These are phyloP conservation scores for Botryosphaeria dothidea DNA, from an alignment of 2,329 filamentous ascomycete genomes.

Conservation along the genomic window DNA sequence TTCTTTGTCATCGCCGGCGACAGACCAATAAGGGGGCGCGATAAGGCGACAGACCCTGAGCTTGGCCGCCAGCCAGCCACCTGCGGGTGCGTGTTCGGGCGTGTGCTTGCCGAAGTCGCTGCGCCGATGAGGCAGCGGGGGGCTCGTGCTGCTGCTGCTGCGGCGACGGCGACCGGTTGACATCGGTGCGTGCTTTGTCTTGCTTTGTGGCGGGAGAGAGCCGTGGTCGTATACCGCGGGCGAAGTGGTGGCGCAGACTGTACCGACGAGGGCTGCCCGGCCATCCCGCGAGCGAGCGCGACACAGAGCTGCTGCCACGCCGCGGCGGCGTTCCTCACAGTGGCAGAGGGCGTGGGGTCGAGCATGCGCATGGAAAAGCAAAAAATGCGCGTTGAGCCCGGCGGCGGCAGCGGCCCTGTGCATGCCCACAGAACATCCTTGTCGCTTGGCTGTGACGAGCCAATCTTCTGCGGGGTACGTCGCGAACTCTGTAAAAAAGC, in stretches of 20 bases:
- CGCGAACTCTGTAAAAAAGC: conserved; percentile 13
- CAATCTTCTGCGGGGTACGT: conserved; percentile 14
- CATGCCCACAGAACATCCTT: too few species aligned
- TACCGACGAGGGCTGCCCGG: too few species aligned
- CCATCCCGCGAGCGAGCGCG: too few species aligned
- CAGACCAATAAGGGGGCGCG: conserved; percentile 6
- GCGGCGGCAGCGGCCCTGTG: not conserved
- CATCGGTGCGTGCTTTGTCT: not conserved
- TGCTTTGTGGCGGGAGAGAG: not conserved
- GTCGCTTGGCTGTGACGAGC: conserved; percentile 13
- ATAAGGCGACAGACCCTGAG: conserved; percentile 6
- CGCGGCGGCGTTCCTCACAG: not conserved
- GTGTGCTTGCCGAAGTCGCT: conserved; percentile 14
- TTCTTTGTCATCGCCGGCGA: conserved; percentile 12
- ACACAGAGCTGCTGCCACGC: not conserved
- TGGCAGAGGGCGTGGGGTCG: conserved; percentile 5
- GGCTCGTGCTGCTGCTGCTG: conserved; percentile 14
- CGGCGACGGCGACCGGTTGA: conserved; percentile 4
- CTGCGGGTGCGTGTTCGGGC: not conserved
- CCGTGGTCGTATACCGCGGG: not conserved
- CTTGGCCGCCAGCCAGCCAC: conserved; percentile 11
- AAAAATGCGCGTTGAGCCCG: conserved; percentile 9
- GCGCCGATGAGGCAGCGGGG: conserved; percentile 7
- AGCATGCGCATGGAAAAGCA: not conserved
- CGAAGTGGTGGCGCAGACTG: not conserved